These are phyloP conservation scores for Yamagishiella unicocca DNA, from an alignment of 139 green algal genomes.

Conservation along the genomic window DNA sequence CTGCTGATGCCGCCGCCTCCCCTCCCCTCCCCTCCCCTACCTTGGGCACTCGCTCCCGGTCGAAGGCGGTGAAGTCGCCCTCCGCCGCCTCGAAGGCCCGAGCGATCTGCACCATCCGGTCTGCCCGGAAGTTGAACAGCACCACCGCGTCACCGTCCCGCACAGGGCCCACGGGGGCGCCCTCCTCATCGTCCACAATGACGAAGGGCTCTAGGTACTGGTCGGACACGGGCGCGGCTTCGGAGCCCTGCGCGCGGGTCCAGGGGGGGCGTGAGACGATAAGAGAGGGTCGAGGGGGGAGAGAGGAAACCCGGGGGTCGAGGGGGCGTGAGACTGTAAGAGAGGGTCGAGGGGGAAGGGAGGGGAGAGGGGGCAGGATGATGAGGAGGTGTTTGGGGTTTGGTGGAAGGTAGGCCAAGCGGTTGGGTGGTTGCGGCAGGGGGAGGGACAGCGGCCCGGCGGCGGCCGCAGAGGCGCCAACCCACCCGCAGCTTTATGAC, in stretches of 20 bases:
- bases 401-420: too few species aligned
- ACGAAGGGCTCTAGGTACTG: constrained; percentile 91
- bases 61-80: constrained; percentile 76
- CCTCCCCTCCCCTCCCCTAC: constrained; percentile 18
- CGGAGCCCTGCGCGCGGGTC: constrained; percentile 1
- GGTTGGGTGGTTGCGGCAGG: too few species aligned
- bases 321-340: too few species aligned
- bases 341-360: too few species aligned
- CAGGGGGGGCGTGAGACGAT: too few species aligned
- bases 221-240: constrained; percentile 73
- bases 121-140: constrained; percentile 95
- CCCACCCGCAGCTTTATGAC: constrained; percentile 78
- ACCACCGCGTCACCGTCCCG: constrained; percentile 93
- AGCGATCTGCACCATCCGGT: constrained; percentile 92
- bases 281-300: too few species aligned
- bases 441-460: too few species aligned
- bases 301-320: too few species aligned
- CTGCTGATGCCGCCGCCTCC: too few species aligned
- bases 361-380: too few species aligned
- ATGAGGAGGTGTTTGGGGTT: too few species aligned
- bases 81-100: constrained; percentile 91
- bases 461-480: too few species aligned
- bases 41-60: constrained; percentile 80
- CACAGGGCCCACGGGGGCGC: constrained; percentile 79
- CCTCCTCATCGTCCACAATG: constrained; percentile 78